Percentiles rank a stretch among this genome's conserved stretches.
phyloP scores from a whole-genome alignment of 2,329 filamentous ascomycete species.

The Aspergillus ochraceus region DNA sequence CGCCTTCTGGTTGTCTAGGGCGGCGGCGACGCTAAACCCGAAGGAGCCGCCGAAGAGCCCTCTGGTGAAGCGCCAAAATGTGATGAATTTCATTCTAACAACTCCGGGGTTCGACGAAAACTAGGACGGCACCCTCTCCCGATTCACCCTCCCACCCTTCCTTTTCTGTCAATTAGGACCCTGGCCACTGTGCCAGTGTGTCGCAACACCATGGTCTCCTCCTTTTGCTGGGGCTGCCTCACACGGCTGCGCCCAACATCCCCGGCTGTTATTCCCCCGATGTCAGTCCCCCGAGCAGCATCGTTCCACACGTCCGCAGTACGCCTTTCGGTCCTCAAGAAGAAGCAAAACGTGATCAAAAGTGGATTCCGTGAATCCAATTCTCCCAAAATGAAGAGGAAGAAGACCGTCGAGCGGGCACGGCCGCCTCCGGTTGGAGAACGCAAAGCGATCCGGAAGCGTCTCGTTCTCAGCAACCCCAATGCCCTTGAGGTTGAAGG shows the following conservation, averaged over 20 bases:
- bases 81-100: slow-evolving; percentile 19
- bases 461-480: slow-evolving; percentile 88
- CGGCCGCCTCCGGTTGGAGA: slow-evolving; percentile 71
- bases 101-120: neutral
- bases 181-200: slow-evolving; percentile 35
- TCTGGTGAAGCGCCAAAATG: slow-evolving; percentile 22
- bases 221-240: slow-evolving; percentile 61
- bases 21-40: slow-evolving; percentile 21
- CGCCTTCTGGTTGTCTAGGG: slow-evolving; percentile 19
- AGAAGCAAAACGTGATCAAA: slow-evolving; percentile 50
- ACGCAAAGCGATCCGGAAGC: slow-evolving; percentile 82
- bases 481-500: slow-evolving; percentile 79
- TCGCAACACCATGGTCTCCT: slow-evolving; percentile 53
- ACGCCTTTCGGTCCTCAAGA: slow-evolving; percentile 40
- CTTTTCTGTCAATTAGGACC: slow-evolving; percentile 24
- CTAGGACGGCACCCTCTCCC: slow-evolving; percentile 10
- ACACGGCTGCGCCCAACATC: slow-evolving; percentile 47
- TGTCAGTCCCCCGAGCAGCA: slow-evolving; percentile 48
- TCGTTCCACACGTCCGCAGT: slow-evolving; percentile 48
- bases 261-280: slow-evolving; percentile 39
- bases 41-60: slow-evolving; percentile 22
- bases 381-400: slow-evolving; percentile 48
- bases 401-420: slow-evolving; percentile 40
- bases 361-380: slow-evolving; percentile 36
- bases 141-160: slow-evolving; percentile 12